Conservation (phyloP, 371 early-diverging fungal species). For the Dichotomocladium elegans region DNA sequence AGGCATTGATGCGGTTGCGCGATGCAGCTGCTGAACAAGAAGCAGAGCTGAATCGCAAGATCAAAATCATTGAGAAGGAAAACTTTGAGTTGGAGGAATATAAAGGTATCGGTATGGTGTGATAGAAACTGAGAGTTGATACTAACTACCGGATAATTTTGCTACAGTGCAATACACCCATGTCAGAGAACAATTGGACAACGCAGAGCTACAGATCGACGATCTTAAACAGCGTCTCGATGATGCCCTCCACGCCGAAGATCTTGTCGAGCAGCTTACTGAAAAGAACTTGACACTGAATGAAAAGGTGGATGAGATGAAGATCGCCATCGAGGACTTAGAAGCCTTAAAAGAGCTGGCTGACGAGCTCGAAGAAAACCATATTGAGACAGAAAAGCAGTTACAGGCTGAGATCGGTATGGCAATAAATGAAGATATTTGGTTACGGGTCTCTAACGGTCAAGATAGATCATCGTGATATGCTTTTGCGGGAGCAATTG, state of each 20-base stretch:
- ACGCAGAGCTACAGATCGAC: constrained; percentile 70
- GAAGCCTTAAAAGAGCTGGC: constrained; percentile 88
- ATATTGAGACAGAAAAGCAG: constrained; percentile 82
- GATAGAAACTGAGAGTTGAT: background rate
- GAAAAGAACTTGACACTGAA: constrained; percentile 75
- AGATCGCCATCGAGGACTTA: constrained; percentile 75
- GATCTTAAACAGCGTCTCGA: constrained; percentile 82
- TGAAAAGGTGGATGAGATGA: constrained; percentile 77
- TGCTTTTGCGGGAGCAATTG: constrained; percentile 58
- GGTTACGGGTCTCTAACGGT: background rate
- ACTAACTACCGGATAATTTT: background rate
- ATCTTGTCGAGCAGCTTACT: constrained; percentile 74
- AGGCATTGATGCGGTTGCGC: constrained; percentile 80
- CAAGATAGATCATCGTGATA: constrained; percentile 59
- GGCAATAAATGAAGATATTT: background rate
- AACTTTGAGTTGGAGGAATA: constrained; percentile 55
- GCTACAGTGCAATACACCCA: constrained; percentile 51
- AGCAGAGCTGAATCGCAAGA: constrained; percentile 58
- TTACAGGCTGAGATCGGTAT: constrained; percentile 77
- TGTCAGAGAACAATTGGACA: constrained; percentile 50
- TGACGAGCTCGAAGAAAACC: constrained; percentile 89
- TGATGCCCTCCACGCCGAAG: constrained; percentile 77
- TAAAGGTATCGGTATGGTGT: constrained; percentile 10
- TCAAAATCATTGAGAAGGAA: constrained; percentile 72
- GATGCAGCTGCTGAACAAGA: constrained; percentile 78